phyloP scores from a whole-genome alignment of 208 protist species.

The Leishmania arabica region DNA sequence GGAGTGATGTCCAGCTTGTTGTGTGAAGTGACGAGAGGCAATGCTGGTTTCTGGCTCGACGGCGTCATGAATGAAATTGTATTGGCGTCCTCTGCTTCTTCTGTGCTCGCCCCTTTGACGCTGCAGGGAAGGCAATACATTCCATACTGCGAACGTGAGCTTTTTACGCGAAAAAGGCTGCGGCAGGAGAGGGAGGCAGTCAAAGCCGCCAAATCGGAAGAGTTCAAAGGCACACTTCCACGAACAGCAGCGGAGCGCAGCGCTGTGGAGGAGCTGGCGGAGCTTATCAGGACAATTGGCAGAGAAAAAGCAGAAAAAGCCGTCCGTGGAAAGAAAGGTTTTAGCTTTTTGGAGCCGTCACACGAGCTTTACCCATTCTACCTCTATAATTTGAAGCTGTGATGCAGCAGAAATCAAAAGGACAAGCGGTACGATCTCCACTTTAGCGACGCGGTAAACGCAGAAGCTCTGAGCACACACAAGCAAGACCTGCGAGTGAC shows the following conservation, averaged over 20 bases:
- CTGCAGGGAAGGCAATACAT: slow-evolving; percentile 46
- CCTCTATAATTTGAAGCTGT: slow-evolving; percentile 45
- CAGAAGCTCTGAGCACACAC: background rate
- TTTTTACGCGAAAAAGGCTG: slow-evolving; percentile 44
- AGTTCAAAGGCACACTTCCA: slow-evolving; percentile 42
- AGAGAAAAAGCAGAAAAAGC: slow-evolving; percentile 68
- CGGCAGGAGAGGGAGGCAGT: slow-evolving; percentile 26
- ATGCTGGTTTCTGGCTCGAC: slow-evolving; percentile 75
- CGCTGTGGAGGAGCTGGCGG: slow-evolving; percentile 72
- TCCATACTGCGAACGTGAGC: slow-evolving; percentile 49
- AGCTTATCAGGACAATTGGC: slow-evolving; percentile 56
- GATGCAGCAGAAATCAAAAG: slow-evolving; percentile 3
- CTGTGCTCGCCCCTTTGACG: slow-evolving; percentile 52
- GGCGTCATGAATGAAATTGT: slow-evolving; percentile 50
- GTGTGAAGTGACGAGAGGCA: slow-evolving; percentile 28
- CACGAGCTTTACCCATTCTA: slow-evolving; percentile 81
- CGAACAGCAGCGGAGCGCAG: slow-evolving; percentile 54
- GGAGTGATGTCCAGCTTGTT: slow-evolving; percentile 58
- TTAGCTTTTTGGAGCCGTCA: slow-evolving; percentile 73
- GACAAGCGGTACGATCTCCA: slow-evolving; percentile 7
- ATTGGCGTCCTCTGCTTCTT: slow-evolving; percentile 41
- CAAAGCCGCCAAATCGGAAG: slow-evolving; percentile 23
- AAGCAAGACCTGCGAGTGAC: background rate
- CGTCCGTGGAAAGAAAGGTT: slow-evolving; percentile 74
- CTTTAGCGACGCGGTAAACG: background rate